Conservation (phyloP, 345 rosid species). For the Melastoma malabathricum region DNA sequence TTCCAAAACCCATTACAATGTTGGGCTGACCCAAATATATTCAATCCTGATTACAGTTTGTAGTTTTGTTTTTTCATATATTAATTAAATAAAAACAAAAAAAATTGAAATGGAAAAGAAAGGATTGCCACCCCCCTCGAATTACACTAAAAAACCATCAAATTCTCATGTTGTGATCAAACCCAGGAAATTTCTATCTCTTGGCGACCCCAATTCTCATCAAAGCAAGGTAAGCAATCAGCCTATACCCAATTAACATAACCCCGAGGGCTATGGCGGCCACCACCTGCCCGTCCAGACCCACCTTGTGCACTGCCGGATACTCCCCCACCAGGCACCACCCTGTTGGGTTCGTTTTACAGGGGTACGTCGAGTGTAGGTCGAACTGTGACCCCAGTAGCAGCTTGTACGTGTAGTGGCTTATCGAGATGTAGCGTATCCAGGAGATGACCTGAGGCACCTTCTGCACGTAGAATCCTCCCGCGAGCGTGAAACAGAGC, state of each 20-base stretch:
- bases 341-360: constrained; percentile 3
- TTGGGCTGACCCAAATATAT: too few species aligned
- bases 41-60: too few species aligned
- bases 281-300: constrained; percentile 20
- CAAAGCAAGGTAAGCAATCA: constrained; percentile 38
- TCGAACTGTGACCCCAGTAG: constrained; percentile 33
- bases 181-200: not conserved
- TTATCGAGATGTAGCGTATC: constrained; percentile 30
- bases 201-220: constrained; percentile 24
- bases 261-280: constrained; percentile 21
- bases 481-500: constrained; percentile 26
- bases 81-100: too few species aligned
- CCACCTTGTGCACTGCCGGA: constrained; percentile 24
- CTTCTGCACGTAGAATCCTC: constrained; percentile 39
- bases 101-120: too few species aligned
- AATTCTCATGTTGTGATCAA: too few species aligned
- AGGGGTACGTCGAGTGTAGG: constrained; percentile 16
- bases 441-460: constrained; percentile 33
- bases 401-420: constrained; percentile 31
- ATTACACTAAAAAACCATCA: too few species aligned
- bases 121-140: too few species aligned
- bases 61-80: too few species aligned
- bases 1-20: too few species aligned
- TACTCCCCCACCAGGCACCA: constrained; percentile 33
- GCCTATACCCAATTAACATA: constrained; percentile 31